A percentile compares a stretch with the other conserved stretches of the same genome.
Evolutionary conservation across 176 grass and related monocot genomes (phyloP).

Genomic region (Stipa capillata): DNA sequence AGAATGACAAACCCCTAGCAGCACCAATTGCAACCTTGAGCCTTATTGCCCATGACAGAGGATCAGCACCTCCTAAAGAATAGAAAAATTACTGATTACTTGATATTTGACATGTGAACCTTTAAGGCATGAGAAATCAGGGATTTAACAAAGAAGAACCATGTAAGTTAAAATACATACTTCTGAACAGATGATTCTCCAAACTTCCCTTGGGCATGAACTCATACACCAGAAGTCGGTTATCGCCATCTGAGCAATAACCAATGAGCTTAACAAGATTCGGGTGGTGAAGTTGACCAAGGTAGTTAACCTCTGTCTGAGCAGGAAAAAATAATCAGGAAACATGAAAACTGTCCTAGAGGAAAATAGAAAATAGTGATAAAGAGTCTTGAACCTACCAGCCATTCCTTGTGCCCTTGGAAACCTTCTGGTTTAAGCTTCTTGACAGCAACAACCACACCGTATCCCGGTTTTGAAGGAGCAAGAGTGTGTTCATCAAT

Average conservation of each 20-base stretch:
- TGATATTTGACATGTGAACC: not conserved
- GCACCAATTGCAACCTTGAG: constrained; percentile 89
- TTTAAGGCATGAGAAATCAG: not conserved
- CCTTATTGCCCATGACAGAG: constrained; percentile 84
- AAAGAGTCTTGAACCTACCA: constrained; percentile 44
- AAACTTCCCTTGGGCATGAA: constrained; percentile 92
- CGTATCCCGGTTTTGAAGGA: constrained; percentile 54
- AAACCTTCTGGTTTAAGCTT: constrained; percentile 91
- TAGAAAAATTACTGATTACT: constrained; percentile 9
- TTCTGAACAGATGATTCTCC: constrained; percentile 94
- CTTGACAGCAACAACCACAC: constrained; percentile 90
- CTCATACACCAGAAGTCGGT: constrained; percentile 85
- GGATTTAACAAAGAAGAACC: not conserved
- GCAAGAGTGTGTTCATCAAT: constrained; percentile 69
- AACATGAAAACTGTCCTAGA: not conserved
- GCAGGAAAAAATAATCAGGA: constrained; percentile 2
- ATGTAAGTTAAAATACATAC: constrained; percentile 34
- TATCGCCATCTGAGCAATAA: constrained; percentile 78
- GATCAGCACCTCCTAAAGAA: constrained; percentile 61
- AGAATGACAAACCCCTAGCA: constrained; percentile 90
- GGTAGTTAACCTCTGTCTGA: constrained; percentile 94
- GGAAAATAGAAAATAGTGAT: constrained; percentile 9
- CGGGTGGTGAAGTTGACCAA: constrained; percentile 79
- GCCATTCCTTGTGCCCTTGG: constrained; percentile 97
- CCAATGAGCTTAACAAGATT: constrained; percentile 95